Conservation (phyloP, 2,329 filamentous ascomycete genomes). For the Fusarium incarnatum region DNA sequence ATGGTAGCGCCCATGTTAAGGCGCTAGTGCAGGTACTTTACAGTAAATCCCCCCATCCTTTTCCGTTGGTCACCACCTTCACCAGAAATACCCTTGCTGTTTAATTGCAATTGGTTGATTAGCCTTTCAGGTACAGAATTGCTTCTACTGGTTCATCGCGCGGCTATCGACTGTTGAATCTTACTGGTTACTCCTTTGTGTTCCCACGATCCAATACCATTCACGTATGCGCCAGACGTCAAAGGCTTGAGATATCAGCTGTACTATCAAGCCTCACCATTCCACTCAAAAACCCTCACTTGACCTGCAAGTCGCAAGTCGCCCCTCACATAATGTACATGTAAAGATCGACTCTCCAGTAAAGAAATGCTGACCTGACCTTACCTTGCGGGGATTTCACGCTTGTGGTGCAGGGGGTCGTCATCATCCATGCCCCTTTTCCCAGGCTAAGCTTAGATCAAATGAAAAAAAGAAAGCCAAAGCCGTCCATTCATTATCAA, state of each 20-base stretch:
- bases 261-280: conserved; percentile 22
- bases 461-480: conserved; percentile 8
- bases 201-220: conserved; percentile 13
- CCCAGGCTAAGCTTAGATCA: conserved; percentile 10
- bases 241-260: conserved; percentile 7
- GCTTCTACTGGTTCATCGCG: conserved; percentile 23
- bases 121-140: conserved; percentile 30
- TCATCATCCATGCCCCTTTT: conserved; percentile 16
- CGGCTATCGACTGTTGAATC: conserved; percentile 3
- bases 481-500: conserved; percentile 6
- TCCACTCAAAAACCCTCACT: conserved; percentile 15
- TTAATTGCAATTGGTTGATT: conserved; percentile 28
- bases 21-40: conserved; percentile 40
- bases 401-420: conserved; percentile 28
- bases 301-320: conserved; percentile 3
- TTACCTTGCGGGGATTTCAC: conserved; percentile 29
- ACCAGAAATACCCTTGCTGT: conserved; percentile 28
- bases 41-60: conserved; percentile 9
- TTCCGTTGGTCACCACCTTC: conserved; percentile 36
- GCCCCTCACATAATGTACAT: conserved; percentile 5
- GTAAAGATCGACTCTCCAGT: neutral
- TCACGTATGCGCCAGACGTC: neutral
- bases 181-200: conserved; percentile 8
- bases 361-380: neutral
- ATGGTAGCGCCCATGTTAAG: conserved; percentile 19